A percentile compares a stretch with the other conserved stretches of the same genome.
These are phyloP conservation scores for Melastoma malabathricum DNA, from an alignment of 345 rosid genomes.

Conservation along the genomic window DNA sequence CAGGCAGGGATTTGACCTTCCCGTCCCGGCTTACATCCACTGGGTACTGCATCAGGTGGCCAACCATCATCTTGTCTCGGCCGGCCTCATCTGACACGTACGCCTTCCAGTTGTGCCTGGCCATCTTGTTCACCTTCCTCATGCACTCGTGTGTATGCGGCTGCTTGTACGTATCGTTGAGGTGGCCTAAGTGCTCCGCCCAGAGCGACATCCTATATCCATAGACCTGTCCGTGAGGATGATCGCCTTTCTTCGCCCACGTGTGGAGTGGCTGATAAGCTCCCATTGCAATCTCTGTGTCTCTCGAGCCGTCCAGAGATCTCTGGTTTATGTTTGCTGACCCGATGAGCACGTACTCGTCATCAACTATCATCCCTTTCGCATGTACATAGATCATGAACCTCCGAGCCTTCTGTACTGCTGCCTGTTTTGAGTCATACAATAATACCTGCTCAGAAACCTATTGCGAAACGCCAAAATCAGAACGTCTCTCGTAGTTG, in stretches of 20 bases:
- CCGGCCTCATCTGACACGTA: conserved; percentile 20
- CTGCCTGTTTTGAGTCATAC: conserved; percentile 19
- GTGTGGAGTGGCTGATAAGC: conserved; percentile 50
- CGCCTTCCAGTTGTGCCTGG: conserved; percentile 35
- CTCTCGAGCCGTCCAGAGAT: conserved; percentile 69
- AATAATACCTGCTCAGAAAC: background rate
- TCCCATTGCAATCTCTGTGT: conserved; percentile 67
- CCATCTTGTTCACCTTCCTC: conserved; percentile 23
- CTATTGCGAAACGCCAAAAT: no score
- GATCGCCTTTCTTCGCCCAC: conserved; percentile 35
- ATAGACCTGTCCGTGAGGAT: conserved; percentile 51
- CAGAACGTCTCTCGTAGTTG: no score
- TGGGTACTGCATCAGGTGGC: conserved; percentile 52
- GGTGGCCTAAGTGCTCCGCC: conserved; percentile 51
- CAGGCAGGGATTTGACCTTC: conserved; percentile 19
- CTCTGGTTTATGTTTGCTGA: conserved; percentile 72
- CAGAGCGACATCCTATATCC: conserved; percentile 63
- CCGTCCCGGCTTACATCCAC: conserved; percentile 29
- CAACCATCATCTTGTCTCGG: conserved; percentile 29
- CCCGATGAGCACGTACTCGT: conserved; percentile 54
- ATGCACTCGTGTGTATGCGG: conserved; percentile 31
- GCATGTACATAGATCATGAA: conserved; percentile 73
- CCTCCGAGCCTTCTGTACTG: conserved; percentile 27
- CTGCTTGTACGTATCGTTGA: conserved; percentile 25
- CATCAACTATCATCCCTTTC: conserved; percentile 66